These are phyloP conservation scores for Barnettozyma wickerhamii DNA, from an alignment of 805 yeast genomes.

Conservation along the genomic window DNA sequence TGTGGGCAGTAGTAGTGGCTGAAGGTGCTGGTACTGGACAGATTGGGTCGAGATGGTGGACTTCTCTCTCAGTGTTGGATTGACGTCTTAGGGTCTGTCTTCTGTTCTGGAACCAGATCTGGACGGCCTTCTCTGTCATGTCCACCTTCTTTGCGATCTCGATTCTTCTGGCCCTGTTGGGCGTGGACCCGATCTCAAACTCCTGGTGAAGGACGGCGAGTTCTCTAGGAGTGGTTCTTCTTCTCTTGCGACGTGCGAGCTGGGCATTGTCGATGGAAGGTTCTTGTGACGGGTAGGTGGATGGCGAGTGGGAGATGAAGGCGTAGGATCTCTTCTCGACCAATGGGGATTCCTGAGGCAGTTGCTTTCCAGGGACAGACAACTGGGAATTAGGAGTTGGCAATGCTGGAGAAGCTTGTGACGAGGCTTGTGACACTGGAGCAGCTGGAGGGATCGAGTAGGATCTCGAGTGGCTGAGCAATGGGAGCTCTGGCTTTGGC, in stretches of 20 bases:
- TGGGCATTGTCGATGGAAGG: slow-evolving; percentile 89
- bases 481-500: slow-evolving; percentile 1
- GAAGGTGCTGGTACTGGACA: slow-evolving; percentile 7
- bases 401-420: background rate
- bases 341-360: slow-evolving; percentile 19
- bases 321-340: slow-evolving; percentile 53
- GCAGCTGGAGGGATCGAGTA: background rate
- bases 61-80: slow-evolving; percentile 27
- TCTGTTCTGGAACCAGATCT: slow-evolving; percentile 97
- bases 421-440: background rate
- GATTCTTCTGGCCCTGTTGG: slow-evolving; percentile 69
- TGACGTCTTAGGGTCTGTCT: slow-evolving; percentile 75
- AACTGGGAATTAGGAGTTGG: slow-evolving; percentile 12
- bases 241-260: slow-evolving; percentile 87
- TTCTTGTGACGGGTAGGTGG: slow-evolving; percentile 78
- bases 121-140: slow-evolving; percentile 98
- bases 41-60: slow-evolving; percentile 26
- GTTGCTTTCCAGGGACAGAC: background rate
- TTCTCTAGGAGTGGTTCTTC: slow-evolving; percentile 91
- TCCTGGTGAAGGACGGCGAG: slow-evolving; percentile 75
- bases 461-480: background rate
- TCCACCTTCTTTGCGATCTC: slow-evolving; percentile 77
- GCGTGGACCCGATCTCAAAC: slow-evolving; percentile 73
- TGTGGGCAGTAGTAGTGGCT: background rate
- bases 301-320: slow-evolving; percentile 89